phyloP scores from a whole-genome alignment of 202 grass and related monocot genomes.

The Carex sylvatica region DNA sequence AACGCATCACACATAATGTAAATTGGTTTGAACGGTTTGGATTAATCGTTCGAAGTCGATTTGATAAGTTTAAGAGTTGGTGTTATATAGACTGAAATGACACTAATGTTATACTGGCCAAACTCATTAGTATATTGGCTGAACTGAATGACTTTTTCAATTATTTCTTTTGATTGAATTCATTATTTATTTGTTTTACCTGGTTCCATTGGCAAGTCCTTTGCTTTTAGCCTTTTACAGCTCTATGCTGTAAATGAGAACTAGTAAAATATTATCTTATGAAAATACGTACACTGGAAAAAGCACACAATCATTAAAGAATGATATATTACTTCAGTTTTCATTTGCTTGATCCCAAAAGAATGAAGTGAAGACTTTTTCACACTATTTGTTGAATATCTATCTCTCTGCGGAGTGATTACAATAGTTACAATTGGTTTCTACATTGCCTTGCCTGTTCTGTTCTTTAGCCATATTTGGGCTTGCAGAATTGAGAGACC shows the following conservation, averaged over 20 bases:
- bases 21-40: no score
- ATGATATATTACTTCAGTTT: no score
- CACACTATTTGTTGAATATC: no score
- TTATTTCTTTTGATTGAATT: background rate
- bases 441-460: background rate
- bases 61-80: no score
- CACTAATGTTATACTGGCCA: no score
- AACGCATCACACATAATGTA: no score
- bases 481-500: background rate
- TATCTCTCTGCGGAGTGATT: no score
- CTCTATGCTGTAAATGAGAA: background rate
- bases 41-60: no score
- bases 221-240: background rate
- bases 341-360: no score
- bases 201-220: background rate
- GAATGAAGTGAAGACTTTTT: no score
- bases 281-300: no score
- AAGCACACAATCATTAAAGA: background rate
- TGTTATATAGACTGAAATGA: no score
- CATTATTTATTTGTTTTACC: constrained; percentile 4
- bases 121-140: background rate
- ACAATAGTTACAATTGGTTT: background rate
- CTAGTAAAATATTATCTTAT: background rate
- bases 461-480: background rate
- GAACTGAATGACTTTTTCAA: background rate